Base-by-base conservation (phyloP, 495 filamentous ascomycete species). In the Trichoderma asperelloides region DNA sequence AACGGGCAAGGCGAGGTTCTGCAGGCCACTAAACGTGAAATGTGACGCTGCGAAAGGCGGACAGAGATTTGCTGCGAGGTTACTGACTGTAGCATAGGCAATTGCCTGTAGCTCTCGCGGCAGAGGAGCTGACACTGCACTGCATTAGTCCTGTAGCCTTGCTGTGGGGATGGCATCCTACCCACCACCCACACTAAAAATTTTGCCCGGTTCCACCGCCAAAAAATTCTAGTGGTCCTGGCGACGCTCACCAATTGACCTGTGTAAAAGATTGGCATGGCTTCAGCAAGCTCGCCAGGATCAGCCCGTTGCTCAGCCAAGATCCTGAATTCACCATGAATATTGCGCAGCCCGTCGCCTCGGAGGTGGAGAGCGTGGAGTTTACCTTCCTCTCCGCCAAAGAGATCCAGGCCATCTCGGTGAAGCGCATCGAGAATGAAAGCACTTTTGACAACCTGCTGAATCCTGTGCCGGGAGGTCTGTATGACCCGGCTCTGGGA, bases 401-500 rank as follows among this genome's bases (percentile, higher is more conserved):
- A 66, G 96, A 98, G 75, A 92, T 98, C 78, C 88, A 86, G 76
- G 84, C 87, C 68, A 84, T 97, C 62, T 98, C 96, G 11, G 96
- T 96, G 67, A 95, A 92, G 81, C 86, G 86, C 77, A 95, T 99
- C 71, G 87, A 93, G 69, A 94, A 93, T 80, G 87, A 91, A 25
- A 87, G 83, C 51, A 97, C 96, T 25, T 93, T 97, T 76, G 94
- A 96, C 76, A 89, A 86, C 68, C 85, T 96, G 51, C 81, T 94
- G 71, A 91, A 93, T 73, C 91, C 92, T 49, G 82, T 90, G 39
- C 91, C 92, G 23, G 90, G 91, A 67, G 96, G 96, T 72, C 83
- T 99, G 9, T 96, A 98, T 74, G 96, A 97, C 77, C 83, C 91
- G 57, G 93, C 95, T 65, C 82, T 99, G 65, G 96, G 96, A n/a